Base-by-base conservation (phyloP, 2,329 filamentous ascomycete species). In the Penicillium freii region DNA sequence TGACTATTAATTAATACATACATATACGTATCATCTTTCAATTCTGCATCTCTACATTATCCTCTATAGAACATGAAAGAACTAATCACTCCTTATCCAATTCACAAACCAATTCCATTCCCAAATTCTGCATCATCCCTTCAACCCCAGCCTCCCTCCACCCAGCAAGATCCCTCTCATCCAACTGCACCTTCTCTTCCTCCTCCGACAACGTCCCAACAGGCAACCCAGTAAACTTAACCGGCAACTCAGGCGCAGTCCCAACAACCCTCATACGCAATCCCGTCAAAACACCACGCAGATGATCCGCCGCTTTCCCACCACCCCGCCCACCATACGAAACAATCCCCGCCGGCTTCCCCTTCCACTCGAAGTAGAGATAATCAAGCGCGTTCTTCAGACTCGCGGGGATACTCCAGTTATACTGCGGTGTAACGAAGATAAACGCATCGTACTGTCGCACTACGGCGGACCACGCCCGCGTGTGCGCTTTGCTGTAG, bases 311-410 rank as follows among this genome's bases (percentile, higher is more conserved):
- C 2, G 71, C 71, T 47, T 77, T 76, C 2, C 57, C 68, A 0
- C 77, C 76, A 1, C 77, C 77, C 27, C 69, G 67, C 0, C 77
- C 76, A 5, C 84, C 84, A 70, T 86, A 86, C 55, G 76, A 81
- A 27, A 87, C 77, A 55, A 86, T 75, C 46, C 73, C 71, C 19
- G 76, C 77, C 0, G 82, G 80, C 68, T 86, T 86, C 9, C 78
- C 81, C 25, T 70, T 77, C 81, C 82, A 86, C 66, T 86, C 84
- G 63, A 85, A 72, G 62, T 77, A 80, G 0, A 87, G 75, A 64
- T 84, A 87, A 67, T 87, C 85, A 54, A 87, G 78, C 6, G 84
- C 84, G 65, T 86, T 87, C 74, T 87, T 87, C 48, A 83, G 71
- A 7, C 74, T 77, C 0, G 79, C 83, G 0, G 84, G 74, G 6